A percentile compares a stretch with the other conserved stretches of the same genome.
phyloP scores from a whole-genome alignment of 495 filamentous ascomycete genomes.

The Tetracladium marchalianum region DNA sequence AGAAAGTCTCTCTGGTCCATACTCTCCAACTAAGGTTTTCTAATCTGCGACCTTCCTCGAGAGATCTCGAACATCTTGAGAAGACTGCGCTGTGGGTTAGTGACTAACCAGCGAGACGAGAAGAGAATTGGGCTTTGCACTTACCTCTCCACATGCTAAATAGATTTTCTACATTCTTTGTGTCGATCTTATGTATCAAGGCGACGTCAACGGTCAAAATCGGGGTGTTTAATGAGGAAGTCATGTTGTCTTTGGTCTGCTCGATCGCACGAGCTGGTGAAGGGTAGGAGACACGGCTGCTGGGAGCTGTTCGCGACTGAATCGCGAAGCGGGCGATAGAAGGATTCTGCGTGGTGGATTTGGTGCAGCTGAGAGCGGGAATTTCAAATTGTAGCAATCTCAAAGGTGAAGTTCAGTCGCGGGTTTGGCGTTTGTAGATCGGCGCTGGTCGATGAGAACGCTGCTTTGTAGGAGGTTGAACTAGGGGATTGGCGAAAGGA shows the following conservation, averaged over 20 bases:
- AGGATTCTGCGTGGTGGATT: no score
- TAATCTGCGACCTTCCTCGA: constrained; percentile 84
- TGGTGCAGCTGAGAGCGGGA: no score
- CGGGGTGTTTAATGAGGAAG: constrained; percentile 52
- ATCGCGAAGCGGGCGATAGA: constrained; percentile 11
- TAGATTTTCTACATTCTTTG: constrained; percentile 81
- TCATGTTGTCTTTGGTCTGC: constrained; percentile 34
- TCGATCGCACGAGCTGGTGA: constrained; percentile 20
- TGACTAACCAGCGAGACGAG: background rate
- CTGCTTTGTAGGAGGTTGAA: no score
- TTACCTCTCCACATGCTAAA: constrained; percentile 98
- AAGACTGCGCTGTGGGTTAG: constrained; percentile 52
- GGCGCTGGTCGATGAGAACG: background rate
- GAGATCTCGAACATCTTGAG: constrained; percentile 85
- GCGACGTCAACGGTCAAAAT: constrained; percentile 77
- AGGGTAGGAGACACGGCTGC: constrained; percentile 14
- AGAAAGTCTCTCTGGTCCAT: constrained; percentile 95
- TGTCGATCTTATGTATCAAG: constrained; percentile 89
- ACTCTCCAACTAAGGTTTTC: constrained; percentile 95
- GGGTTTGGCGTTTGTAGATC: background rate
- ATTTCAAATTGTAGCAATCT: no score
- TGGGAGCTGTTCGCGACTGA: constrained; percentile 16
- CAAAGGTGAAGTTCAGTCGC: background rate
- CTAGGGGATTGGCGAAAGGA: no score
- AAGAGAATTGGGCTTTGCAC: constrained; percentile 21